These are phyloP conservation scores for Calocybe gambosa DNA, from an alignment of 1,284 basidiomycete genomes.

Conservation along the genomic window DNA sequence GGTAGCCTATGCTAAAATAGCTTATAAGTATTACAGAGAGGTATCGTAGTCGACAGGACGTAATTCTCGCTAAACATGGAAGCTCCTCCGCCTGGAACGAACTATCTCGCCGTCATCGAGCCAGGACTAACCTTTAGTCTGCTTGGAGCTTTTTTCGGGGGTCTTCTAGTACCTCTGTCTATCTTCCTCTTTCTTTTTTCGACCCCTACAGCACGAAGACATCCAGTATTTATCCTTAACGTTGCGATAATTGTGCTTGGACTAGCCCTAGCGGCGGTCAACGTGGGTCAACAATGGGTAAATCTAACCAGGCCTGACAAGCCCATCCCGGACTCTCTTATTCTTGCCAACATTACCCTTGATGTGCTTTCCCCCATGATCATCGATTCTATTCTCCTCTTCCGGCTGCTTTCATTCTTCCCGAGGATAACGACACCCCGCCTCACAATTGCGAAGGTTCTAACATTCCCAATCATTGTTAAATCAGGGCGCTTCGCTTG, in stretches of 20 bases:
- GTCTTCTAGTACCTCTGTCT: slow-evolving; percentile 26
- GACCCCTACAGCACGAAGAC: slow-evolving; percentile 18
- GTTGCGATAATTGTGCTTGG: slow-evolving; percentile 16
- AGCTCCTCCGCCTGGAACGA: slow-evolving; percentile 18
- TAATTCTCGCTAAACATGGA: slow-evolving; percentile 15
- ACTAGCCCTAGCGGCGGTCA: slow-evolving; percentile 4
- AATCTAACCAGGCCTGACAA: slow-evolving; percentile 12
- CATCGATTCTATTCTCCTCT: slow-evolving; percentile 27
- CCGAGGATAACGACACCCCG: slow-evolving; percentile 20
- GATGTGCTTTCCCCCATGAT: slow-evolving; percentile 22
- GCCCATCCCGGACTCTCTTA: slow-evolving; percentile 11
- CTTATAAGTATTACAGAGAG: no score
- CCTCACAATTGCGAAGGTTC: slow-evolving; percentile 15
- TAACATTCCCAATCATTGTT: slow-evolving; percentile 20
- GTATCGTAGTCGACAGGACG: no score
- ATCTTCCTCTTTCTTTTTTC: slow-evolving; percentile 26
- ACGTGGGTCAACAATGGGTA: background rate
- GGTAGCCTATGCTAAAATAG: no score
- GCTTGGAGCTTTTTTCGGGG: slow-evolving; percentile 22
- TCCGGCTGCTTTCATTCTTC: slow-evolving; percentile 27
- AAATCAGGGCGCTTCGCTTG: slow-evolving; percentile 22
- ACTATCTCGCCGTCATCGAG: slow-evolving; percentile 20
- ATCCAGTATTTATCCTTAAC: slow-evolving; percentile 28
- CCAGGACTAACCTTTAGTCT: slow-evolving; percentile 25
- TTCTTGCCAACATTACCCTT: slow-evolving; percentile 16